Evolutionary conservation across 2,329 filamentous ascomycete genomes (phyloP), one percentile per base, ranked within the genome.

Genomic region (Coniochaeta sp.): DNA sequence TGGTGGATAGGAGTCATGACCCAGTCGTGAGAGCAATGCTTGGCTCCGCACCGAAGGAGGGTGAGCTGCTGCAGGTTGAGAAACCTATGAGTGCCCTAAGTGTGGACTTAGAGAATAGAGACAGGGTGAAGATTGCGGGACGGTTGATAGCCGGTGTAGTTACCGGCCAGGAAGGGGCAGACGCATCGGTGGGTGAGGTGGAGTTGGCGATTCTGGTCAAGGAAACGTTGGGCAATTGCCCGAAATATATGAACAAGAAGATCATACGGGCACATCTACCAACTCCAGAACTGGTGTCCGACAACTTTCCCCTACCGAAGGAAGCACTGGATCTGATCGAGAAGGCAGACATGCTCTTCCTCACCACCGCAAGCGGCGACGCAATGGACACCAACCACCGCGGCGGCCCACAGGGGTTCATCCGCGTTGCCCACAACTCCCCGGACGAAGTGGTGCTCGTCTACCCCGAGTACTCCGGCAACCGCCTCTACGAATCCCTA

Each of bases 311-410:
- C 24, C 68, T 91, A 4, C 67, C 78, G 0, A 59, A 63, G 7
- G 72, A 74, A 48, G 86, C 84, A 1, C 56, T 85, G 8, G 70
- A 77, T 7, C 62, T 94, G 27, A 69, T 95, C 14, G 62, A 65
- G 1, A 76, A 77, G 55, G 79, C 86, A 2, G 90, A 95, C 63
- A 74, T 91, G 58, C 83, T 95, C 65, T 95, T 95, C 68, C 70
- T 95, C 33, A 85, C 87, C 16, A 87, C 82, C 18, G 79, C 78
- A 1, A 76, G 86, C 59, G 76, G 79, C 13, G 65, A 71, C 13
- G 82, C 82, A 51, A 95, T 95, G 89, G 89, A 95, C 65, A 88
- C 85, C 6, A 95, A 95, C 62, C 82, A 89, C 60, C 81, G 90
- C 6, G 90, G 90, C 32, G 90, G 90, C 0, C 76, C 83, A 1